Evolutionary conservation across 2,329 filamentous ascomycete genomes (phyloP).

Genomic region (Colletotrichum higginsianum): DNA sequence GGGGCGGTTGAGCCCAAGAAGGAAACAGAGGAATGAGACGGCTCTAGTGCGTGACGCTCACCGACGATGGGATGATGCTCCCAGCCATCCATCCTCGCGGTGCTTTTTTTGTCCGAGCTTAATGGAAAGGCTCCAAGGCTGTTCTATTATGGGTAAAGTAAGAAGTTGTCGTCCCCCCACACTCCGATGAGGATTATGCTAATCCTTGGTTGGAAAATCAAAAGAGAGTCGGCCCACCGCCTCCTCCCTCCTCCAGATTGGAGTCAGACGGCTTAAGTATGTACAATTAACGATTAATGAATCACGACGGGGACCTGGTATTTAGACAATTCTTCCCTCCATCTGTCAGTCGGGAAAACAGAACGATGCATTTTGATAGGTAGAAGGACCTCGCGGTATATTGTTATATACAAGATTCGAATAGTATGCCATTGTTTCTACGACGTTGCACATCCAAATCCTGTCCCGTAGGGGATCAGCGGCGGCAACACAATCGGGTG

Average conservation of each 20-base stretch:
- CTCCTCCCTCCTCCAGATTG: not conserved
- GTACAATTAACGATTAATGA: conserved; percentile 23
- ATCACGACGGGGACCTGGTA: conserved; percentile 5
- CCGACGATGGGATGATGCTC: too few relatives aligned
- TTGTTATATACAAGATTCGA: not conserved
- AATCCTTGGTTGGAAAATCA: not conserved
- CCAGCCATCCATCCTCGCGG: not conserved
- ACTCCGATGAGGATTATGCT: too few relatives aligned
- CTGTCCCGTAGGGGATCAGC: not conserved
- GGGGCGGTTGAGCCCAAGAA: conserved; percentile 38
- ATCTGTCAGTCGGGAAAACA: conserved; percentile 4
- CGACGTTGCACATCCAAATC: not conserved
- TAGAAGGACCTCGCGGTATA: conserved; percentile 2
- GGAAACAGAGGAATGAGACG: conserved; percentile 44
- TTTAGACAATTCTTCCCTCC: not conserved
- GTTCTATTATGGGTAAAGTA: not conserved
- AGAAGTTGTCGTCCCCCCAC: not conserved
- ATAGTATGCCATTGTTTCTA: too few relatives aligned
- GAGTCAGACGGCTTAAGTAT: not conserved
- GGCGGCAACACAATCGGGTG: too few relatives aligned
- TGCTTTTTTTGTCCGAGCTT: not conserved
- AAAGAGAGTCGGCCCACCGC: not conserved
- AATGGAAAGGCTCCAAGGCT: too few relatives aligned
- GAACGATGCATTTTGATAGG: not conserved
- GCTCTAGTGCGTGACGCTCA: not conserved